Evolutionary conservation across 495 filamentous ascomycete genomes (phyloP).

Genomic region (Daldinia childiae): DNA sequence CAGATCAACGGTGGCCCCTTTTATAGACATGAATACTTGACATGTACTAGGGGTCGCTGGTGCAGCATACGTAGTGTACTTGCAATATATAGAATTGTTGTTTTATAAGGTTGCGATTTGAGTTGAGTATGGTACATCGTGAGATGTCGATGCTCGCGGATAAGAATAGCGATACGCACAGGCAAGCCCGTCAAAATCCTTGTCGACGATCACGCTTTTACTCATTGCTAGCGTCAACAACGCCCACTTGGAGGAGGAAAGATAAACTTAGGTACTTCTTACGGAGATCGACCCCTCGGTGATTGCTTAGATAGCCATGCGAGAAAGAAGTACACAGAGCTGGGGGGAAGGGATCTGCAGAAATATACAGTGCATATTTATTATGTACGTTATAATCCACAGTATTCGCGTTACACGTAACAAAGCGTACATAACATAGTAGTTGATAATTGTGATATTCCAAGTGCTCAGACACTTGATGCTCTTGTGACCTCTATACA

Average conservation of each 20-base stretch:
- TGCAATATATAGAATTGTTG: constrained; percentile 3
- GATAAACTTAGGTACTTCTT: constrained; percentile 27
- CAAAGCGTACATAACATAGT: too few species aligned
- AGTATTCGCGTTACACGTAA: constrained; percentile 35
- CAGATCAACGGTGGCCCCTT: constrained; percentile 45
- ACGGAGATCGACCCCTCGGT: constrained; percentile 27
- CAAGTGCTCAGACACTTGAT: not conserved
- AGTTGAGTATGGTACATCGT: constrained; percentile 6
- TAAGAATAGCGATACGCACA: constrained; percentile 26
- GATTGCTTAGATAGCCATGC: constrained; percentile 30
- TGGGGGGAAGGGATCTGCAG: constrained; percentile 20
- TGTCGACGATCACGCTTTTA: constrained; percentile 28
- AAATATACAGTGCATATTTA: constrained; percentile 8
- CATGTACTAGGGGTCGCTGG: constrained; percentile 28
- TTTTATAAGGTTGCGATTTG: constrained; percentile 1
- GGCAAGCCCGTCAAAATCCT: constrained; percentile 14
- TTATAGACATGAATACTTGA: constrained; percentile 20
- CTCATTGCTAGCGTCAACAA: not conserved
- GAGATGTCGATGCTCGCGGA: constrained; percentile 10
- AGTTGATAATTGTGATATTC: not conserved
- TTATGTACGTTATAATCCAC: constrained; percentile 14
- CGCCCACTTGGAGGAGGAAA: not conserved
- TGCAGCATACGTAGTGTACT: constrained; percentile 22
- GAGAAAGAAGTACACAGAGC: constrained; percentile 25
- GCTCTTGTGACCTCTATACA: not conserved